Base-by-base conservation (phyloP, 2,329 filamentous ascomycete species). In the Nothophaeocryptopus gaeumannii region DNA sequence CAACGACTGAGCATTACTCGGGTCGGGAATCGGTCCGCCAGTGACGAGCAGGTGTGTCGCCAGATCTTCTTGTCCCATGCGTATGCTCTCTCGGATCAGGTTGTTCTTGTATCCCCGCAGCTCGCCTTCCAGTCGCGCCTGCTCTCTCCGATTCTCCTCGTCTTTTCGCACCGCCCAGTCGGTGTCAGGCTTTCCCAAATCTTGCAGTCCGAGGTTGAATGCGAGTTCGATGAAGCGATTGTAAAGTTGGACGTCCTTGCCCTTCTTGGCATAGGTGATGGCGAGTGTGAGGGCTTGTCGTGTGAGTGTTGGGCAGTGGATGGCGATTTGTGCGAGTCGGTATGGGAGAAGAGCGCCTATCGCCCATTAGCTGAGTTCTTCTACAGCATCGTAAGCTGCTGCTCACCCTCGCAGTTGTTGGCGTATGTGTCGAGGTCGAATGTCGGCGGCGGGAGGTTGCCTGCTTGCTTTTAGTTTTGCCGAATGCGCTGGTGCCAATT, bases 61-160 rank as follows among this genome's bases (percentile, higher is more conserved):
- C 5, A 97, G 76, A 61, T 97, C 93, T 69, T 96, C 90, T 62
- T 96, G 88, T 38, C 89, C 92, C 84, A 97, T 96, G 45, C 65
- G 62, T 63, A 97, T 96, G 73, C 90, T 96, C 73, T 99, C 93
- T 68, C 96, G 96, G 62, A 99, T 90, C 37, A 97, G 74, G 63
- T 97, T 99, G 67, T 96, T 96, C 72, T 93, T 96, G 71, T 97
- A 97, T 1, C 85, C 86, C 69, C 90, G 91, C 14, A 99, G 76
- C 69, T 97, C 89, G 12, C 80, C 75, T 66, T 96, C 89, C 47
- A 97, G 76, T n/a, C 86, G 81, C 47, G 82, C 77, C 1, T 85
- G 85, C 68, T 95, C 86, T 1, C 74, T 72, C 59, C 81, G 81
- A 61, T 91, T 88, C 44, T 79, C 74, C 55, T 81, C 81, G 15